These are phyloP conservation scores for Salix purpurea DNA, from an alignment of 345 rosid species.

Conservation along the genomic window DNA sequence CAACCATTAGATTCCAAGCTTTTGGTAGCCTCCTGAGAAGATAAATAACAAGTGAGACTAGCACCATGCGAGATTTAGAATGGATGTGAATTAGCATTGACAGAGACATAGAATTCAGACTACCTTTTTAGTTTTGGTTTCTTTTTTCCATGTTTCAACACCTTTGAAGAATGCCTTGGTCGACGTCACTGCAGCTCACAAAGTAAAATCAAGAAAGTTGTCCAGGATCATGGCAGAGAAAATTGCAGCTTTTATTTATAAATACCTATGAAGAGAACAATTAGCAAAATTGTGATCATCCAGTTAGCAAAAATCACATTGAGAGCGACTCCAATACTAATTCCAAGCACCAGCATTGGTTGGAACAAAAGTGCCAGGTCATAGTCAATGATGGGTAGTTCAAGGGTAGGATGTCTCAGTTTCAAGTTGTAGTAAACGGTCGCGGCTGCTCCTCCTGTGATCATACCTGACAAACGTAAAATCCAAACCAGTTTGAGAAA, in stretches of 20 bases:
- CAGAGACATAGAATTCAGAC: background rate
- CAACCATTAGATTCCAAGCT: conserved; percentile 29
- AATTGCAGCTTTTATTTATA: background rate
- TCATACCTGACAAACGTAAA: conserved; percentile 55
- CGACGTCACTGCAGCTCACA: conserved; percentile 33
- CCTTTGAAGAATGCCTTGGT: conserved; percentile 46
- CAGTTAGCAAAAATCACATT: conserved; percentile 76
- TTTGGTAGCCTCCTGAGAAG: conserved; percentile 35
- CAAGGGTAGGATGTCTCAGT: conserved; percentile 70
- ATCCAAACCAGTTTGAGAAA: background rate
- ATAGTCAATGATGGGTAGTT: conserved; percentile 76
- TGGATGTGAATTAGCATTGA: background rate
- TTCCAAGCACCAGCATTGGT: conserved; percentile 84
- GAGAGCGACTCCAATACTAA: conserved; percentile 73
- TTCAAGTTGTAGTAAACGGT: conserved; percentile 75
- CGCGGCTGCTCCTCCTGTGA: conserved; percentile 77
- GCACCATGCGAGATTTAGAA: background rate
- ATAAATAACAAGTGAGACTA: background rate
- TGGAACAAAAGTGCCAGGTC: conserved; percentile 77
- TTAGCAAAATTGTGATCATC: conserved; percentile 80
- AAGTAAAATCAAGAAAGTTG: background rate
- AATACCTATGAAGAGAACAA: conserved; percentile 71
- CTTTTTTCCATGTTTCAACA: conserved; percentile 43
- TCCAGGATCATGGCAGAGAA: background rate
- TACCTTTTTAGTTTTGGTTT: conserved; percentile 44